Evolutionary conservation across 331 rosid species (phyloP), one percentile per base, ranked within the genome.

Genomic region (Rhamnella rubrinervis): DNA sequence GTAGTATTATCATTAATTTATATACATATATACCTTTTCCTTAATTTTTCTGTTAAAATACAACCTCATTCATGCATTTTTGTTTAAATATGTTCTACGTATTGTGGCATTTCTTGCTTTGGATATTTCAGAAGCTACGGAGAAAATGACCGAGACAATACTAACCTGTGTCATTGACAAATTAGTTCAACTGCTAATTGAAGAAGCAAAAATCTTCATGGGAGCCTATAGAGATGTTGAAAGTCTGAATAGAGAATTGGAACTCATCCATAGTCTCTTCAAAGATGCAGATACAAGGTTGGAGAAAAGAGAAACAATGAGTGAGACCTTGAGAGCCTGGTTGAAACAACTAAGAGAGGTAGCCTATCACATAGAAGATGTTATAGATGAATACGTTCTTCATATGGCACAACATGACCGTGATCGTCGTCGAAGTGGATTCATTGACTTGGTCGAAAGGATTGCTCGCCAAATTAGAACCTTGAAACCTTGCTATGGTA

Each of bases 321-420:
- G 58, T n/a, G 58, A 53, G 20, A 53, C 21, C 10, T 21, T 53
- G 3, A 53, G 25, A 6, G 12, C 26, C 25, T 53, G 25, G 58
- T 21, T 53, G 9, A 53, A 21, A 53, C 58, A 18, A 6, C 25
- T 53, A 19, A 53, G n/a, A 18, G 58, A 53, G n/a, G 21, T 17
- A 53, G 58, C 58, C n/a, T n/a, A 53, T 53, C 58, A 53, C 23
- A 53, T 53, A 53, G 58, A 53, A 53, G 58, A 53, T 53, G 58
- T 18, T 18, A 1, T 53, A 10, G 58, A 53, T 53, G 58, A 53
- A 6, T 53, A 53, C 25, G 9, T 18, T 53, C 58, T 18, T 53
- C 58, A 53, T 53, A 4, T 53, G 58, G 25, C 58, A 18, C 15
- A 49, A 49, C 19, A 18, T 19, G 16, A 15, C 21, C n/a, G 7